phyloP scores from a whole-genome alignment of 1,284 basidiomycete species.

The Serendipita sp. region DNA sequence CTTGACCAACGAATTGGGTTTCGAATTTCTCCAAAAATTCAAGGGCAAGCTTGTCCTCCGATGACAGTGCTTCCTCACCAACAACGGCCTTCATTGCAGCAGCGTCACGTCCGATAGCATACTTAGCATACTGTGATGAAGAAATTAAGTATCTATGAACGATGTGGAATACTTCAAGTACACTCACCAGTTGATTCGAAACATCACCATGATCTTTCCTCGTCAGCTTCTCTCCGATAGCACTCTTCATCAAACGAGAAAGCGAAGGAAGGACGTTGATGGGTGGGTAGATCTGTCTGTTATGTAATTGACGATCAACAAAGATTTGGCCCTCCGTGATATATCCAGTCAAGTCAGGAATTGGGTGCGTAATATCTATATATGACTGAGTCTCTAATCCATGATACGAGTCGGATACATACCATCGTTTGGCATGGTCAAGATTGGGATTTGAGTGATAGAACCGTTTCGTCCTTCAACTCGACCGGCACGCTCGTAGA shows the following conservation, averaged over 20 bases:
- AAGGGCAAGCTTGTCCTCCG: slow-evolving; percentile 85
- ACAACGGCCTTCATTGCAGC: slow-evolving; percentile 99
- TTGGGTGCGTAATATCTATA: slow-evolving; percentile 97
- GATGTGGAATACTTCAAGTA: no score
- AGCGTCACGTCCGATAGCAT: slow-evolving; percentile 94
- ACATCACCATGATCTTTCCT: slow-evolving; percentile 98
- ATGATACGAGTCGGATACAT: slow-evolving; percentile 21
- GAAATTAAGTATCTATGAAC: background rate
- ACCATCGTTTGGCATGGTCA: slow-evolving; percentile 99
- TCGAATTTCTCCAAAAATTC: slow-evolving; percentile 94
- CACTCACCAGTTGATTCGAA: slow-evolving; percentile 81
- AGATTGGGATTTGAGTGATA: slow-evolving; percentile 98
- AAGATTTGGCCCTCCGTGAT: slow-evolving; percentile 99
- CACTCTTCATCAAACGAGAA: slow-evolving; percentile 98
- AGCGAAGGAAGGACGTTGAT: slow-evolving; percentile 99
- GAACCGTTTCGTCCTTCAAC: slow-evolving; percentile 96
- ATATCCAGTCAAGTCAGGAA: slow-evolving; percentile 98
- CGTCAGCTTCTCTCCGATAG: slow-evolving; percentile 94
- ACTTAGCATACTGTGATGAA: slow-evolving; percentile 75
- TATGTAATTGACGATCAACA: slow-evolving; percentile 88
- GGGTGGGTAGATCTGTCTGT: slow-evolving; percentile 96
- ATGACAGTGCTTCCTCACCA: slow-evolving; percentile 90
- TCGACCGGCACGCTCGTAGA: slow-evolving; percentile 98
- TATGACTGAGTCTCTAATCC: slow-evolving; percentile 13
- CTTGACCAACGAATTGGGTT: slow-evolving; percentile 88